Conservation (phyloP, 2,329 filamentous ascomycete species). For the Aspergillus pseudoglaucus region DNA sequence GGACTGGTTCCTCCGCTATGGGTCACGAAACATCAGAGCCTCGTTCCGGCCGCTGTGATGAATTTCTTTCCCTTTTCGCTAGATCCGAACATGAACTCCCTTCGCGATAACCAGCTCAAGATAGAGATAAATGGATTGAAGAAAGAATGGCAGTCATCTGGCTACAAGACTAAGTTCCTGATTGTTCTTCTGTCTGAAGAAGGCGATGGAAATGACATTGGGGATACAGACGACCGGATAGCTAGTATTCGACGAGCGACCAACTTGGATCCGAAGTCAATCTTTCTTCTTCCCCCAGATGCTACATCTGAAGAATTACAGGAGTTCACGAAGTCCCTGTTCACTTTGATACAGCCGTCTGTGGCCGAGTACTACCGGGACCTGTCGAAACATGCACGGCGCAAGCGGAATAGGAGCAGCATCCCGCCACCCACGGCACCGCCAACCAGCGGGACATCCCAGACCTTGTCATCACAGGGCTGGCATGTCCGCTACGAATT, state of each 20-base stretch:
- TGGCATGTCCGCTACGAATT: conserved; percentile 96
- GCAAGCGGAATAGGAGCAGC: conserved; percentile 74
- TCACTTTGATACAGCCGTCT: conserved; percentile 65
- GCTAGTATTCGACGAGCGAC: conserved; percentile 72
- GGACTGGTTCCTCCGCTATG: conserved; percentile 75
- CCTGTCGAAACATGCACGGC: conserved; percentile 80
- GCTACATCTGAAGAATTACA: conserved; percentile 65
- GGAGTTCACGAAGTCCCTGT: conserved; percentile 65
- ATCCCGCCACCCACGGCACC: conserved; percentile 76
- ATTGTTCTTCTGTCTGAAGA: conserved; percentile 73
- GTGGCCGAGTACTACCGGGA: conserved; percentile 90
- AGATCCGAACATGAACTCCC: conserved; percentile 64
- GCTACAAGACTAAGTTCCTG: conserved; percentile 69
- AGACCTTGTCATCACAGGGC: conserved; percentile 73
- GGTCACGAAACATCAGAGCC: conserved; percentile 81
- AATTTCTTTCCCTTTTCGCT: conserved; percentile 73
- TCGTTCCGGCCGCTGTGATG: conserved; percentile 72
- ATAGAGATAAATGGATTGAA: conserved; percentile 76
- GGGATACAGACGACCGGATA: conserved; percentile 67
- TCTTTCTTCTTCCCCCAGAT: conserved; percentile 76
- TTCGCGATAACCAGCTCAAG: conserved; percentile 84
- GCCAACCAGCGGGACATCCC: conserved; percentile 75
- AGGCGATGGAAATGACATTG: conserved; percentile 54
- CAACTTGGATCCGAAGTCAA: conserved; percentile 71
- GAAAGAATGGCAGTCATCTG: conserved; percentile 51